These are phyloP conservation scores for Tylopilus orsonianus DNA, from an alignment of 1,284 basidiomycete genomes.

Conservation along the genomic window DNA sequence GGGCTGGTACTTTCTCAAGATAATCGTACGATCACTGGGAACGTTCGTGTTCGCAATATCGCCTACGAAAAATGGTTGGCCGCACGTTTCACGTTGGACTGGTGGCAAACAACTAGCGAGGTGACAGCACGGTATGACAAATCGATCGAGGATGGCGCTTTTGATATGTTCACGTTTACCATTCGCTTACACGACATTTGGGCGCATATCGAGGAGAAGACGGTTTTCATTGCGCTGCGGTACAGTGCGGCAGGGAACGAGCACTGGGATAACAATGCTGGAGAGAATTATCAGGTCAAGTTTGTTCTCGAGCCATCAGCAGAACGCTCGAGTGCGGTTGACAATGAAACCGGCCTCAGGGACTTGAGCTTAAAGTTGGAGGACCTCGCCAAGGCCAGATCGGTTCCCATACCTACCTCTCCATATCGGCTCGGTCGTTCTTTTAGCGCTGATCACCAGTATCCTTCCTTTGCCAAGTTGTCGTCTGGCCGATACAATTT, in stretches of 20 bases:
- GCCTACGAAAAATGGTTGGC: constrained; percentile 88
- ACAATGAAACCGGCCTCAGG: constrained; percentile 35
- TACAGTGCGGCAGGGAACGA: constrained; percentile 73
- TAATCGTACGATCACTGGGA: constrained; percentile 59
- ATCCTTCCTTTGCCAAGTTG: constrained; percentile 31
- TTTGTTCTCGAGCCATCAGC: constrained; percentile 41
- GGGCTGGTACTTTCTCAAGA: constrained; percentile 61
- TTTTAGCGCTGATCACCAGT: constrained; percentile 27
- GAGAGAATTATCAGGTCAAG: constrained; percentile 75
- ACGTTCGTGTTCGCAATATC: constrained; percentile 81
- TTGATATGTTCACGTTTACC: constrained; percentile 71
- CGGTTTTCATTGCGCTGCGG: constrained; percentile 77
- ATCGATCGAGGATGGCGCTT: constrained; percentile 53
- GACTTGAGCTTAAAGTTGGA: constrained; percentile 57
- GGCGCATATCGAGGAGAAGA: constrained; percentile 81
- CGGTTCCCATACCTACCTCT: constrained; percentile 28
- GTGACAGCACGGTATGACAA: constrained; percentile 80
- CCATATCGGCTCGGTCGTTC: constrained; percentile 21
- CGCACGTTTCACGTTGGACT: constrained; percentile 90
- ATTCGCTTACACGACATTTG: constrained; percentile 66
- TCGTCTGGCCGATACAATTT: constrained; percentile 59
- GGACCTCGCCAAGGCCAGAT: constrained; percentile 47
- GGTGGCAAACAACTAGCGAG: constrained; percentile 95
- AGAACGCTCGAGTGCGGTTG: constrained; percentile 18
- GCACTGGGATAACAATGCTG: constrained; percentile 92